phyloP scores from a whole-genome alignment of 306 rosid genomes.

The Trichosanthes truncata region DNA sequence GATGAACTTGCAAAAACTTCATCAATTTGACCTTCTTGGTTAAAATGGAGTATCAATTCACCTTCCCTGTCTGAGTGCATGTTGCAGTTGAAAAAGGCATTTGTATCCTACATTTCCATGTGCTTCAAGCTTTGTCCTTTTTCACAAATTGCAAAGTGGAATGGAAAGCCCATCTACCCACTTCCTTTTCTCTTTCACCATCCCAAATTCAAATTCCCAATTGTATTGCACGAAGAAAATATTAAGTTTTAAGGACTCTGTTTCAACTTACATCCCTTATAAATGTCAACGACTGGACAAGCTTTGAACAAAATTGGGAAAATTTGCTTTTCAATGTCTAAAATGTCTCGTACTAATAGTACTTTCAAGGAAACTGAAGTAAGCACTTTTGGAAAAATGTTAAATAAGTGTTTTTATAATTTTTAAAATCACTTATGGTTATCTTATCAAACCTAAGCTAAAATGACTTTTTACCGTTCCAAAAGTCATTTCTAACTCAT shows the following conservation, averaged over 20 bases:
- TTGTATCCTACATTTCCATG: not conserved
- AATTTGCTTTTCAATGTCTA: not conserved
- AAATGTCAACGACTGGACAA: not conserved
- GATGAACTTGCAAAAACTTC: not conserved
- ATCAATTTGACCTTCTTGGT: not conserved
- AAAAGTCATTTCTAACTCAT: too few species aligned
- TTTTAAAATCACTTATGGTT: too few species aligned
- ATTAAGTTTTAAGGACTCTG: not conserved
- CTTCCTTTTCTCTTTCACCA: not conserved
- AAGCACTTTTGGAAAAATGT: too few species aligned
- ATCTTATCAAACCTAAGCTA: too few species aligned
- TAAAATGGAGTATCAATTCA: not conserved
- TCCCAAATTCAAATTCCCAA: not conserved
- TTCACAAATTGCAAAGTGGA: not conserved
- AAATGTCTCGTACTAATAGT: too few species aligned
- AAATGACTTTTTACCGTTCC: not conserved
- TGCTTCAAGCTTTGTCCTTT: not conserved
- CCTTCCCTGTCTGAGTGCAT: not conserved
- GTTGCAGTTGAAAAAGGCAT: not conserved
- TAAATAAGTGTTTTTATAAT: too few species aligned
- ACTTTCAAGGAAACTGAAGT: too few species aligned
- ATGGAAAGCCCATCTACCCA: not conserved
- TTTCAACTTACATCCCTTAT: not conserved
- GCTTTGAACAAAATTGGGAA: not conserved
- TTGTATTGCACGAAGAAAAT: not conserved